Evolutionary conservation across 805 yeast genomes (phyloP), one percentile per base, ranked within the genome.

Genomic region (Hanseniaspora valbyensis): DNA sequence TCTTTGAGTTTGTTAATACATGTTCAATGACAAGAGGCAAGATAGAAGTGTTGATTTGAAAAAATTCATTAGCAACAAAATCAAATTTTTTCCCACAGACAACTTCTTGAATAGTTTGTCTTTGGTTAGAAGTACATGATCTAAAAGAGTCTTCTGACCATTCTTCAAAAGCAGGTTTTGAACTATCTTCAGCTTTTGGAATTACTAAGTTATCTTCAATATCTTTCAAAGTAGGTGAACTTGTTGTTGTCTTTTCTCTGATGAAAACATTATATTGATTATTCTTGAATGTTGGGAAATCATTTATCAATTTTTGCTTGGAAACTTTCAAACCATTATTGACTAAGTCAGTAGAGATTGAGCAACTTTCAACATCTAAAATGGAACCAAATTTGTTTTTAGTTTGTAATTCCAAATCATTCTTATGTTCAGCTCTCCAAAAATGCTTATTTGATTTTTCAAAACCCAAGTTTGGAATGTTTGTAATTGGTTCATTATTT

Each of bases 61-160:
- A 92, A 62, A 92, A 92, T 64, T 89, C 95, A 51, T 95, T 95
- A 0, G 96, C 96, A 29, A 88, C 80, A 65, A 86, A 92, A 60
- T 84, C 81, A 66, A 92, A 92, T 45, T 79, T 75, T 64, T 73
- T 78, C 1, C 90, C 95, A 53, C 77, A 74, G 40, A 83, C 75
- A 57, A 75, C 76, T 61, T 89, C 96, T 8, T 78, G 77, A 49
- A 90, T 92, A 46, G 85, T 78, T 53, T 81, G 84, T 62, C 89
- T 79, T 29, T 84, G 67, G 52, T 83, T 75, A 0, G 95, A 86
- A 13, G 81, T 87, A 65, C 92, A 86, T 0, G 88, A 78, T 59
- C 83, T 81, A 51, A 73, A 69, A 9, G 56, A 59, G 5, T 53
- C 55, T 50, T 61, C 65, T 2, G 56, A 57, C 0, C 24, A 10